A percentile compares a stretch with the other conserved stretches of the same genome.
Conservation (phyloP, 441 rosid species). For the Corymbia citriodora region DNA sequence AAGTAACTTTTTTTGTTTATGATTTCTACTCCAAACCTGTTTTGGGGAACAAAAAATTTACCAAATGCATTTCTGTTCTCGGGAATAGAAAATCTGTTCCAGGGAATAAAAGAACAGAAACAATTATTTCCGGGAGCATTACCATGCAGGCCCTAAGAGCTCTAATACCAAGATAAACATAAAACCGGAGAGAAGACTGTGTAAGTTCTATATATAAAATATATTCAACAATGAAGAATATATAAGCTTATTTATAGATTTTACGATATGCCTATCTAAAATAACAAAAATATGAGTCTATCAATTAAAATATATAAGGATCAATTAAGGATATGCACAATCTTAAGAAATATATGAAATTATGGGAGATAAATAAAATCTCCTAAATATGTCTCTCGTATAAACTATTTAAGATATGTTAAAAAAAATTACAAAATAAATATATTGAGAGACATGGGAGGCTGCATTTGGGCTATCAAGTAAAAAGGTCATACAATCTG, state of each 20-base stretch:
- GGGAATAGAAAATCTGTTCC: no score
- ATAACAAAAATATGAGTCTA: neutral
- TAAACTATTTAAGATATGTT: neutral
- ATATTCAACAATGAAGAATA: neutral
- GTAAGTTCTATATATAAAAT: neutral
- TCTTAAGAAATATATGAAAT: neutral
- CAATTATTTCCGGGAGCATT: no score
- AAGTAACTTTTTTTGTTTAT: no score
- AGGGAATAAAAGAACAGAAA: no score
- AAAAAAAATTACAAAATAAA: neutral
- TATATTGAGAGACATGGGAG: neutral
- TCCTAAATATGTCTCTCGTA: no score
- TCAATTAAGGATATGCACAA: neutral
- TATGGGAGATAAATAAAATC: neutral
- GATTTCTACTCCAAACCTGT: no score
- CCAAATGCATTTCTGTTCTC: no score
- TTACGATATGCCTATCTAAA: neutral
- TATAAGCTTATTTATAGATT: neutral
- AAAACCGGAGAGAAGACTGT: neutral
- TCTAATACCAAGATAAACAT: neutral
- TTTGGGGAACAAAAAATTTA: no score
- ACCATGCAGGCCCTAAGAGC: no score
- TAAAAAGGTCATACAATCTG: neutral
- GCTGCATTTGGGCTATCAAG: neutral
- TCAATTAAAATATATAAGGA: neutral